Conservation (phyloP, 805 yeast genomes). For the Kuraishia piskuri region DNA sequence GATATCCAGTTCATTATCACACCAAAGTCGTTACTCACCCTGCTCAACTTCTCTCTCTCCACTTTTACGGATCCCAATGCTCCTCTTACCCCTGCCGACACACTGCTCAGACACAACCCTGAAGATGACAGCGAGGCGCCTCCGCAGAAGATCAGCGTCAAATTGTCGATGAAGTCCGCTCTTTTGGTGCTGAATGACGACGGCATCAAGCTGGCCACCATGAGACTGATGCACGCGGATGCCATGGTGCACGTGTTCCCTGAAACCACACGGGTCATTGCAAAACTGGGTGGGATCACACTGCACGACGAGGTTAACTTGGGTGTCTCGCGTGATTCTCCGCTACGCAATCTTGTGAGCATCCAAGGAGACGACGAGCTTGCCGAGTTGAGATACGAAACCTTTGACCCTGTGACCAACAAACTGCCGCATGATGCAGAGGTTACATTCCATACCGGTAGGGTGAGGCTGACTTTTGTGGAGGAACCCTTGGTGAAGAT, state of each 20-base stretch:
- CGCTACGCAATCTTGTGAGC: conserved; percentile 55
- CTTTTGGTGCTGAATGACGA: conserved; percentile 75
- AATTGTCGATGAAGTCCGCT: conserved; percentile 63
- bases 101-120: conserved; percentile 54
- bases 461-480: conserved; percentile 67
- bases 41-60: conserved; percentile 72
- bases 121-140: conserved; percentile 46
- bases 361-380: conserved; percentile 71
- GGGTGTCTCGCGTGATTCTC: conserved; percentile 49
- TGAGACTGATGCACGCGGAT: conserved; percentile 66
- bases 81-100: conserved; percentile 58
- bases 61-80: conserved; percentile 84
- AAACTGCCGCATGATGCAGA: conserved; percentile 43
- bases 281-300: conserved; percentile 71
- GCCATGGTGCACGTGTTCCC: conserved; percentile 61
- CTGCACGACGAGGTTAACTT: conserved; percentile 70
- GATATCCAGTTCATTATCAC: conserved; percentile 70
- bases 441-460: conserved; percentile 62
- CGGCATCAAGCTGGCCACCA: conserved; percentile 70
- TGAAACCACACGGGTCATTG: conserved; percentile 63
- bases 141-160: conserved; percentile 69
- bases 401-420: conserved; percentile 53
- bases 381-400: conserved; percentile 79
- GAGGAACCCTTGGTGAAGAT: conserved; percentile 73
- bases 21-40: conserved; percentile 67